phyloP scores from a whole-genome alignment of 139 green algal genomes.

The Asterochloris sp. region DNA sequence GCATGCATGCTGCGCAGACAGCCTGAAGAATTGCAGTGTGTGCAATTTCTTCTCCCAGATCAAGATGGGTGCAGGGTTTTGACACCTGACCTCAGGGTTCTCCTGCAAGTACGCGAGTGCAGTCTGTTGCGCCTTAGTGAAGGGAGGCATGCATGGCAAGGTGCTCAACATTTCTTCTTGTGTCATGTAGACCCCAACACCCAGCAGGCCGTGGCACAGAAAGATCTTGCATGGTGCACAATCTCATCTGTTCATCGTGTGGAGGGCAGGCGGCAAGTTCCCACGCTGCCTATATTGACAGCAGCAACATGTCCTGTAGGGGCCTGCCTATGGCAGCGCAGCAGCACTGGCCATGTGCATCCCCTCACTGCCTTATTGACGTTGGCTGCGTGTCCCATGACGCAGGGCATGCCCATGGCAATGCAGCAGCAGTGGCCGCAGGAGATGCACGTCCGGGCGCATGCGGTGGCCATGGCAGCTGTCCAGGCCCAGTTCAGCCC shows the following conservation, averaged over 20 bases:
- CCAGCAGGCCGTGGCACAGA: no score
- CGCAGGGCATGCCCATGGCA: no score
- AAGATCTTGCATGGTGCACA: no score
- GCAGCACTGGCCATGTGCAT: background rate
- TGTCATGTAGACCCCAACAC: no score
- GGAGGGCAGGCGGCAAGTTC: background rate
- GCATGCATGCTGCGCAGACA: background rate
- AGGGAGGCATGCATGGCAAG: no score
- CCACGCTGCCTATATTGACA: background rate
- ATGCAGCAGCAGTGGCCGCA: no score
- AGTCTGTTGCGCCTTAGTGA: no score
- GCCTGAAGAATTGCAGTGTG: background rate
- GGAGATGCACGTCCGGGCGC: constrained; percentile 15
- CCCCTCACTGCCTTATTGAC: background rate
- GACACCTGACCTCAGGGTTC: no score
- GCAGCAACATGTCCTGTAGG: background rate
- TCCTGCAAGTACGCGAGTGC: no score
- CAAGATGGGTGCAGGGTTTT: no score
- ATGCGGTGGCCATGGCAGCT: constrained; percentile 38
- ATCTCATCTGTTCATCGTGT: background rate
- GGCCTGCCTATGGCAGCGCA: background rate
- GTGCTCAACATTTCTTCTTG: no score
- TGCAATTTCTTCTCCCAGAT: background rate
- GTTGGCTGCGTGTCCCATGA: background rate
- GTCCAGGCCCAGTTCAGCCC: constrained; percentile 28